A percentile compares a stretch with the other conserved stretches of the same genome.
Evolutionary conservation across 495 filamentous ascomycete species (phyloP).

Genomic region (Neurospora africana): DNA sequence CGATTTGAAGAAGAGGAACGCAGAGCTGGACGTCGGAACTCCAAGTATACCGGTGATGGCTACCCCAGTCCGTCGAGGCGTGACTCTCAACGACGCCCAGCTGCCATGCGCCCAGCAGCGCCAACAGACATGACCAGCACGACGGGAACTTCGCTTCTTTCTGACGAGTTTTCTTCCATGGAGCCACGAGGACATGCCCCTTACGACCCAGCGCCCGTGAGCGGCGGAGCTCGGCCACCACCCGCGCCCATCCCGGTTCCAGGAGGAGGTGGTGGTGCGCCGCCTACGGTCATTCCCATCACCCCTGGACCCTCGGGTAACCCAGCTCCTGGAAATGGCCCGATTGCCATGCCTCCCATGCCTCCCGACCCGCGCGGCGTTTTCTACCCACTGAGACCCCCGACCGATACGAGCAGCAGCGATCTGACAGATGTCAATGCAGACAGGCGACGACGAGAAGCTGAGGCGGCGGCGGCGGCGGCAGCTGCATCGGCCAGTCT

Average conservation of each 20-base stretch:
- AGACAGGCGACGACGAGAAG: constrained; percentile 31
- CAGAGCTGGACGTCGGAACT: constrained; percentile 25
- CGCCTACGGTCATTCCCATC: constrained; percentile 29
- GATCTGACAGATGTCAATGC: constrained; percentile 25
- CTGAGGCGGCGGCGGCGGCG: constrained; percentile 39
- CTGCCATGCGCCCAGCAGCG: constrained; percentile 24
- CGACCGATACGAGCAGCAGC: constrained; percentile 37
- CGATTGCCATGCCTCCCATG: constrained; percentile 37
- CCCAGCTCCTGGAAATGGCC: constrained; percentile 9
- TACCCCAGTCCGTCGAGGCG: constrained; percentile 45
- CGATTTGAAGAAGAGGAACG: constrained; percentile 39
- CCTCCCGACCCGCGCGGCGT: constrained; percentile 46
- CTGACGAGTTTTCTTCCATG: constrained; percentile 30
- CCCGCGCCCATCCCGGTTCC: neutral
- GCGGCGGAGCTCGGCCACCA: constrained; percentile 5
- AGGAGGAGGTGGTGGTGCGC: neutral
- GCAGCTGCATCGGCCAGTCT: constrained; percentile 35
- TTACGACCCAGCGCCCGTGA: constrained; percentile 20
- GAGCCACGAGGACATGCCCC: constrained; percentile 20
- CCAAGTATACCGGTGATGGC: constrained; percentile 50
- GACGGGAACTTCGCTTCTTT: constrained; percentile 19
- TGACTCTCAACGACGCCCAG: constrained; percentile 29
- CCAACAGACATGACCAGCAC: constrained; percentile 20
- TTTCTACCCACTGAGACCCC: constrained; percentile 46
- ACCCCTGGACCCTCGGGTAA: neutral